Evolutionary conservation across 306 rosid genomes (phyloP).

Genomic region (Casuarina cunninghamiana): DNA sequence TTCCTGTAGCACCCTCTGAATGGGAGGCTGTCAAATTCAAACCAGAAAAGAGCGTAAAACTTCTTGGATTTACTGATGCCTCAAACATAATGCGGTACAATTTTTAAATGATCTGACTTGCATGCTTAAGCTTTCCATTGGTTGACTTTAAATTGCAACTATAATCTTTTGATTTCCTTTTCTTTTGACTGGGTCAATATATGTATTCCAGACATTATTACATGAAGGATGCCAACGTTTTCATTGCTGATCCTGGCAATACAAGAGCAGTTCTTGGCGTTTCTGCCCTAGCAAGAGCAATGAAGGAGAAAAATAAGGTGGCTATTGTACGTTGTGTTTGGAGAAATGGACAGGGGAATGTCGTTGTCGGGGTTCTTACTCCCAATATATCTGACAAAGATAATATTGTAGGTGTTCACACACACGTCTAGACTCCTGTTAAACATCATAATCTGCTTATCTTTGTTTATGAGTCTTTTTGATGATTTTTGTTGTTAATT

Average conservation of each 20-base stretch:
- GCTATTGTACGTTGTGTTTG: slow-evolving; percentile 89
- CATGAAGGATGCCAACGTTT: slow-evolving; percentile 80
- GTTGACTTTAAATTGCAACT: neutral
- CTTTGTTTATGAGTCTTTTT: slow-evolving; percentile 16
- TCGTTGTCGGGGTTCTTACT: slow-evolving; percentile 73
- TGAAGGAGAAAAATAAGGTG: slow-evolving; percentile 83
- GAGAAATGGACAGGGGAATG: slow-evolving; percentile 78
- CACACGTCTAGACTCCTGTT: slow-evolving; percentile 14
- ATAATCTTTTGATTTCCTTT: slow-evolving; percentile 21
- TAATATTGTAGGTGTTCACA: slow-evolving; percentile 55
- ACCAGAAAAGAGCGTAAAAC: slow-evolving; percentile 89
- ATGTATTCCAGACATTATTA: slow-evolving; percentile 57
- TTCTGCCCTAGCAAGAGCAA: slow-evolving; percentile 88
- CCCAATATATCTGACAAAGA: slow-evolving; percentile 66
- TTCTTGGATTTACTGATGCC: slow-evolving; percentile 84
- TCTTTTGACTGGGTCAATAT: slow-evolving; percentile 24
- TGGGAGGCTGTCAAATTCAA: slow-evolving; percentile 91
- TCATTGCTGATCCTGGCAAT: slow-evolving; percentile 77
- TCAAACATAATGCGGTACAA: slow-evolving; percentile 63
- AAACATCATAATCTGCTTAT: slow-evolving; percentile 1
- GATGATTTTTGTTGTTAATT: slow-evolving; percentile 19
- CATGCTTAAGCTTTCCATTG: slow-evolving; percentile 19
- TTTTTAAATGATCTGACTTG: slow-evolving; percentile 15
- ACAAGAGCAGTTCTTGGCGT: slow-evolving; percentile 60
- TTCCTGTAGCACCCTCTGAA: slow-evolving; percentile 79